These are phyloP conservation scores for Wickerhamiella dianesei DNA, from an alignment of 805 yeast genomes.

Conservation along the genomic window DNA sequence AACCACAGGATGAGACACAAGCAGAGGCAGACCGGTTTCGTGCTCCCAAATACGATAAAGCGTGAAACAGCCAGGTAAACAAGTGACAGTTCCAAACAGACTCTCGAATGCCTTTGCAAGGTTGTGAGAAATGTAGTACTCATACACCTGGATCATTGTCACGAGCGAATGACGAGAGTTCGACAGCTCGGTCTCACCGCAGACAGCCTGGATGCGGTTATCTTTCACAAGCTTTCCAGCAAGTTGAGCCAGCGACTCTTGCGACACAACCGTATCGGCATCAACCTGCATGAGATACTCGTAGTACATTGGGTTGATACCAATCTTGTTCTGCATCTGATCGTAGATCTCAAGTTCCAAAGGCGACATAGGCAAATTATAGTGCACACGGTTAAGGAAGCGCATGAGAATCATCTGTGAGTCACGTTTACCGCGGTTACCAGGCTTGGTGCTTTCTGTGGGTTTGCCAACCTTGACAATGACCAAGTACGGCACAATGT, in stretches of 20 bases:
- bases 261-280: conserved; percentile 48
- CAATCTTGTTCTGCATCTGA: conserved; percentile 43
- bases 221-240: conserved; percentile 43
- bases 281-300: conserved; percentile 45
- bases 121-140: conserved; percentile 50
- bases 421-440: conserved; percentile 54
- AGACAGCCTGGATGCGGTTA: conserved; percentile 42
- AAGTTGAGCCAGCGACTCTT: conserved; percentile 42
- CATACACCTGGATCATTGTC: conserved; percentile 50
- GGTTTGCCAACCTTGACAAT: conserved; percentile 51
- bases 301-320: conserved; percentile 43
- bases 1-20: conserved; percentile 47
- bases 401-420: conserved; percentile 49
- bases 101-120: conserved; percentile 51
- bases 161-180: conserved; percentile 40
- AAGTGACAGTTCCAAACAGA: conserved; percentile 48
- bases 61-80: conserved; percentile 53
- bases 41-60: conserved; percentile 45
- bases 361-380: conserved; percentile 46
- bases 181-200: conserved; percentile 48
- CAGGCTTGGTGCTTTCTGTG: conserved; percentile 42
- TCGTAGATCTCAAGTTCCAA: conserved; percentile 42
- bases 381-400: conserved; percentile 46
- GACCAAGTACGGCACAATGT: conserved; percentile 41
- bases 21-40: conserved; percentile 43